Evolutionary conservation across 2,329 filamentous ascomycete genomes (phyloP), one percentile per base, ranked within the genome.

Genomic region (Dactylellina haptotyla): DNA sequence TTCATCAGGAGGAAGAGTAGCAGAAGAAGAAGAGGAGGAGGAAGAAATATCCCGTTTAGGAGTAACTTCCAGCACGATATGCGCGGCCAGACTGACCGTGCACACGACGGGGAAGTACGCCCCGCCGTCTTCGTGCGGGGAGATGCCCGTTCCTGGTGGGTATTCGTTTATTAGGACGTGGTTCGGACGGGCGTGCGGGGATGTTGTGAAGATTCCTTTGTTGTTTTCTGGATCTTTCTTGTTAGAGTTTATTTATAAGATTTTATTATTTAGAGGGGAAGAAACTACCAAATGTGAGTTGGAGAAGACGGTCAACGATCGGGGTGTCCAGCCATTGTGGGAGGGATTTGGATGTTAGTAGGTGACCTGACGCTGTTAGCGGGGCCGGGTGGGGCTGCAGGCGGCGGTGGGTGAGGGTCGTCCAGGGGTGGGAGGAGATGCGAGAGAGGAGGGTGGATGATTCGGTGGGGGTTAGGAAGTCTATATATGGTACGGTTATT

Each of bases 81-180:
- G 87, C 8, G 87, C 87, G 0, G 92, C 92, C 5, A 99, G 83
- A 81, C 92, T 96, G 75, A 98, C 89, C 1, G 95, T 98, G 76
- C 92, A 95, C 10, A 97, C 94, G 12, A 96, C 88, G 0, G 90
- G 90, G 79, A 90, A 86, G 80, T 99, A 99, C 8, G 94, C 92
- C 6, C 86, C 83, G 1, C 94, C 95, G 80, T 99, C 94, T 84
- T 97, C 95, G 80, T 98, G 94, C 50, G 93, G 89, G 91, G 97
- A 96, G 76, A 98, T 98, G n/a, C 94, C 94, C 75, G 97, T 87
- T 1, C 91, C 92, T 0, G 91, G 88, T 0, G 85, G 85, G 80
- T 98, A 99, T 80, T 97, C 93, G 79, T 99, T 99, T 77, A 98
- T 88, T 37, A 98, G 84, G 48, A 96, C 92, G 81, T 98, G 95